Conservation (phyloP, 805 yeast species). For the Candida dajiaensis region DNA sequence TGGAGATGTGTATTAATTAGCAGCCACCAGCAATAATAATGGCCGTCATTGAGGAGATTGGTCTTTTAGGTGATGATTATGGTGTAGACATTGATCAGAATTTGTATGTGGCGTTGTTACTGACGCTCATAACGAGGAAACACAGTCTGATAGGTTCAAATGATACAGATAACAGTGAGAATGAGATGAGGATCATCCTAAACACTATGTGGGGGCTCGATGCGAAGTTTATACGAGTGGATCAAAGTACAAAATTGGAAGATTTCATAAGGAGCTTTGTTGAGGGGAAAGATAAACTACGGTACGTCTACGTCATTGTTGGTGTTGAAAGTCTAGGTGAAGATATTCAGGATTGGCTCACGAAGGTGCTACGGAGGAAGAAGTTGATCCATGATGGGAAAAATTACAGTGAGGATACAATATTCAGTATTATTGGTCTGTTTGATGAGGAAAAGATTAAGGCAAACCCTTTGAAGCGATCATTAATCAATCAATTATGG, state of each 20-base stretch:
- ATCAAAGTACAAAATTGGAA: not conserved
- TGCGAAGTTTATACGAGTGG: not conserved
- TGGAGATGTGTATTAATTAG: too few relatives aligned
- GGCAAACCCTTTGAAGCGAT: not conserved
- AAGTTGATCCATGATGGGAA: slow-evolving; percentile 2
- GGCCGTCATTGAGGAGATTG: not conserved
- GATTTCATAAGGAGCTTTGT: not conserved
- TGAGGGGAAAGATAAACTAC: not conserved
- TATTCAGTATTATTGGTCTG: not conserved
- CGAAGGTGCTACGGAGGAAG: slow-evolving; percentile 15
- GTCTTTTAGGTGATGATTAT: not conserved
- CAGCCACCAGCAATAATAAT: too few relatives aligned
- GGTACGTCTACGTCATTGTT: slow-evolving; percentile 5
- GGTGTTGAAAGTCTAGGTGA: slow-evolving; percentile 9
- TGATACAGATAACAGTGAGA: slow-evolving; percentile 9
- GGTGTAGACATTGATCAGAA: not conserved
- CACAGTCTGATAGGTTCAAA: slow-evolving; percentile 22
- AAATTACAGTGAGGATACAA: not conserved
- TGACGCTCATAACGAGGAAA: slow-evolving; percentile 17
- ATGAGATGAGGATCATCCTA: slow-evolving; percentile 14
- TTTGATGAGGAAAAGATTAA: not conserved
- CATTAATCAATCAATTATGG: not conserved
- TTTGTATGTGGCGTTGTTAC: not conserved
- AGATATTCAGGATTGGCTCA: slow-evolving; percentile 3
- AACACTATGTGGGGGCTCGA: slow-evolving; percentile 10